Percentiles rank a stretch among this genome's conserved stretches.
Conservation (phyloP, 495 filamentous ascomycete genomes). For the Schizothecium vesticola region DNA sequence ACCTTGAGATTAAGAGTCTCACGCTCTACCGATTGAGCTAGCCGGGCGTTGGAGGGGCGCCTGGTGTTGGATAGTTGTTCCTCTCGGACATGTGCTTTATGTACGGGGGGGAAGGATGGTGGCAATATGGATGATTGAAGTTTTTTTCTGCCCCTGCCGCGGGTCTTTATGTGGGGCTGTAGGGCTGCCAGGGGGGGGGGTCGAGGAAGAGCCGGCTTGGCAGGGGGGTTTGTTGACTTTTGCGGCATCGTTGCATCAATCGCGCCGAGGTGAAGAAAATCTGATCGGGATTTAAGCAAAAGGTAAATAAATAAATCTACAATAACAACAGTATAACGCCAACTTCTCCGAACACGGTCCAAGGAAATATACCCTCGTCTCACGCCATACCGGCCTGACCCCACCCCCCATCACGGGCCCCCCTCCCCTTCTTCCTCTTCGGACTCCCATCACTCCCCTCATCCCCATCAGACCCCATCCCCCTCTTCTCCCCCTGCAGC, state of each 20-base stretch:
- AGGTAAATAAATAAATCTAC: background rate
- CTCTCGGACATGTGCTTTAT: background rate
- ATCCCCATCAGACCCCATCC: background rate
- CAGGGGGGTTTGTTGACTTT: background rate
- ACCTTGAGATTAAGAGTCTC: constrained; percentile 57
- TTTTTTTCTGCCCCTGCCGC: background rate
- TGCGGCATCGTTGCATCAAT: background rate
- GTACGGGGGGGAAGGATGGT: background rate
- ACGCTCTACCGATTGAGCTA: constrained; percentile 82
- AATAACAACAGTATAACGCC: too few relatives aligned
- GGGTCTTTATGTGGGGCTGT: background rate
- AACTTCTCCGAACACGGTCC: background rate
- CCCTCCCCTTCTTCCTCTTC: background rate
- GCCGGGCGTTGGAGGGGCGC: constrained; percentile 29
- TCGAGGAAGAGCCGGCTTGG: background rate
- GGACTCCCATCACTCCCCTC: too few relatives aligned
- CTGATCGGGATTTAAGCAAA: background rate
- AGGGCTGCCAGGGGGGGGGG: background rate
- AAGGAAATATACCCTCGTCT: background rate
- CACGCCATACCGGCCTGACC: too few relatives aligned
- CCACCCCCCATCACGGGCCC: too few relatives aligned
- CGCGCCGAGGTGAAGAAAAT: background rate
- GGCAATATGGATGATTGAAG: background rate
- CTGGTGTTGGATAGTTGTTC: background rate
- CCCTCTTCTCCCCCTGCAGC: background rate